Percentiles rank a stretch among this genome's conserved stretches.
Conservation (phyloP, 768 basidiomycete species). For the Rhodosporidiobolus sp. region DNA sequence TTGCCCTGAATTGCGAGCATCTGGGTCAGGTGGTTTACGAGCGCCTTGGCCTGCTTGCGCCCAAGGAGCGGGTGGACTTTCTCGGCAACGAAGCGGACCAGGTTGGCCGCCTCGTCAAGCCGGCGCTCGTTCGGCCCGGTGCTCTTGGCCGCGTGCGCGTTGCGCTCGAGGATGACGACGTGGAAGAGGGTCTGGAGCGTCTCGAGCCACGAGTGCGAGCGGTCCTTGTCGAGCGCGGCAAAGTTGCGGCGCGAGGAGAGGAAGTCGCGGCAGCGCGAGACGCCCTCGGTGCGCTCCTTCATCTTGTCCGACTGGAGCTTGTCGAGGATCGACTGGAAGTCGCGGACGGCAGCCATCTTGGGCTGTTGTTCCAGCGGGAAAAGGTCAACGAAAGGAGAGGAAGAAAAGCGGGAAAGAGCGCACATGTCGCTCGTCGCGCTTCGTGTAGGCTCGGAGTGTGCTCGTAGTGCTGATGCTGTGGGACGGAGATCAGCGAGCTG, state of each 20-base stretch:
- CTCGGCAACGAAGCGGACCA: constrained; percentile 72
- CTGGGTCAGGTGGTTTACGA: constrained; percentile 65
- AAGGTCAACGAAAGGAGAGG: neutral
- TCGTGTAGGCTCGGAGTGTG: too few species aligned
- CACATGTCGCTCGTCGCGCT: too few species aligned
- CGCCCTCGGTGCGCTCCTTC: constrained; percentile 46
- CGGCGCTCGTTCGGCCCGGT: constrained; percentile 56
- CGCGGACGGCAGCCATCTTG: constrained; percentile 16
- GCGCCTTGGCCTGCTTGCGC: constrained; percentile 56
- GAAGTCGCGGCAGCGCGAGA: constrained; percentile 39
- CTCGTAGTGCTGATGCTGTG: too few species aligned
- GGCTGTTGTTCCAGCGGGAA: neutral
- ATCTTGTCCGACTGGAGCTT: constrained; percentile 53
- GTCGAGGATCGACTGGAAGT: constrained; percentile 50
- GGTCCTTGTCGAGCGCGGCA: constrained; percentile 53
- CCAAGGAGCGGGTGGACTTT: constrained; percentile 60
- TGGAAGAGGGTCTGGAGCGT: constrained; percentile 64
- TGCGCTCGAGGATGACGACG: constrained; percentile 64
- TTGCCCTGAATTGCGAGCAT: constrained; percentile 58
- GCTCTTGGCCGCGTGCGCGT: constrained; percentile 52
- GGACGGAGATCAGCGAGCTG: too few species aligned
- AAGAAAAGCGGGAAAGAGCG: neutral
- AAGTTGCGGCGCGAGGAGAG: constrained; percentile 25
- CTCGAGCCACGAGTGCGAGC: constrained; percentile 53
- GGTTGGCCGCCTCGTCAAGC: constrained; percentile 63